Evolutionary conservation across 768 basidiomycete genomes (phyloP).

Genomic region (Tulasnella sp.): DNA sequence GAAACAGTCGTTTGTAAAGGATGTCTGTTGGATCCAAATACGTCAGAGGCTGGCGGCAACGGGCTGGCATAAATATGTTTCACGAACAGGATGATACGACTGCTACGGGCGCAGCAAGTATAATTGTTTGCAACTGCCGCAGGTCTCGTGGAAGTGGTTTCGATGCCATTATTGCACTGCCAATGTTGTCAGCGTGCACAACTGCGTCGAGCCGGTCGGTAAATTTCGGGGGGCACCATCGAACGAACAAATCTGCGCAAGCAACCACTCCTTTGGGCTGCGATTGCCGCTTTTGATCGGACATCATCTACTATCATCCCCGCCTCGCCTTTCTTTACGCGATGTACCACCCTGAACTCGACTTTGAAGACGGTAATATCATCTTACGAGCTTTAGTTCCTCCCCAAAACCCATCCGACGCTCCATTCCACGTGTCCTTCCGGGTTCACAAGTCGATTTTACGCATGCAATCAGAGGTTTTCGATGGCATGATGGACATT

Average conservation of each 20-base stretch:
- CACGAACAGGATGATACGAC: constrained; percentile 58
- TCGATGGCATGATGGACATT: neutral
- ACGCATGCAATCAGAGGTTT: neutral
- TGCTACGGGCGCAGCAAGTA: constrained; percentile 62
- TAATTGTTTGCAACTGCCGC: constrained; percentile 50
- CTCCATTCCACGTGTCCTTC: neutral
- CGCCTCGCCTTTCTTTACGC: neutral
- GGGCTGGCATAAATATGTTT: constrained; percentile 22
- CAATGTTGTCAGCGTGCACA: neutral
- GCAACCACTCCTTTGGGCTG: neutral
- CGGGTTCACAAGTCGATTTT: neutral
- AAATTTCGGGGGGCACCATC: neutral
- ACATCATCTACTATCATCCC: neutral
- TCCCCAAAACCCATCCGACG: neutral
- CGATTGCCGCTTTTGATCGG: neutral
- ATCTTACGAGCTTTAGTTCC: neutral
- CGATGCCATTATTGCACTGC: neutral
- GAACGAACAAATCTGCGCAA: neutral
- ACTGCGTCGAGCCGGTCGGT: neutral
- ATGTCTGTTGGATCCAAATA: constrained; percentile 46
- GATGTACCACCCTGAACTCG: neutral
- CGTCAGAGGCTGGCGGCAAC: constrained; percentile 7
- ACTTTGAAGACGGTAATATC: neutral
- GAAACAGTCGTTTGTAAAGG: constrained; percentile 60
- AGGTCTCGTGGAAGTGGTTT: constrained; percentile 38